Conservation (phyloP, 2,329 filamentous ascomycete species). For the Colletotrichum destructivum region DNA sequence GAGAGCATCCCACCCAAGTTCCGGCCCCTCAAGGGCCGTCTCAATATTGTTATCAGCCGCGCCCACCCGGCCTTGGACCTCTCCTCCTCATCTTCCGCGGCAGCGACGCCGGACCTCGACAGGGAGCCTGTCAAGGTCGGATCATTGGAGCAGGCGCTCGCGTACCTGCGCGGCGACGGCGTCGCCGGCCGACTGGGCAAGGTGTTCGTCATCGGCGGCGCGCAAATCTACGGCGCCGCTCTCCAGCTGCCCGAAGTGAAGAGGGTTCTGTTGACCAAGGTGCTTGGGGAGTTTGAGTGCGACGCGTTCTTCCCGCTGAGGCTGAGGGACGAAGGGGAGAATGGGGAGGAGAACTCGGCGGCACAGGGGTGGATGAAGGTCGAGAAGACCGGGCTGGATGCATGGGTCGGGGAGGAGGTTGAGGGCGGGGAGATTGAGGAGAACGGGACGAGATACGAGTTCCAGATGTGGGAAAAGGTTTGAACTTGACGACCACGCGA, state of each 20-base stretch:
- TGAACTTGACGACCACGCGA: neutral
- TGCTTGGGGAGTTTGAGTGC: constrained; percentile 79
- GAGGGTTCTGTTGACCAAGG: constrained; percentile 79
- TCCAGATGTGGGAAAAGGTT: constrained; percentile 80
- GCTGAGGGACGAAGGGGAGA: constrained; percentile 59
- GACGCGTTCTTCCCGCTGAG: constrained; percentile 81
- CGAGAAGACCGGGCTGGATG: constrained; percentile 66
- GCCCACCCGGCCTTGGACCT: constrained; percentile 50
- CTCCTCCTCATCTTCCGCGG: constrained; percentile 29
- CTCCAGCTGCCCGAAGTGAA: constrained; percentile 71
- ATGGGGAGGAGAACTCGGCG: constrained; percentile 17
- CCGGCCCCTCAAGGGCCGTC: constrained; percentile 82
- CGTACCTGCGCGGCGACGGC: constrained; percentile 58
- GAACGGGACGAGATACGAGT: constrained; percentile 76
- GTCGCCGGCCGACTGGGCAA: constrained; percentile 60
- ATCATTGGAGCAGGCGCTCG: constrained; percentile 72
- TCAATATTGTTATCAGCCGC: constrained; percentile 87
- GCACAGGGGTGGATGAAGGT: constrained; percentile 15
- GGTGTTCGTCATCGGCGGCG: constrained; percentile 92
- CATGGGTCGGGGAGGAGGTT: constrained; percentile 77
- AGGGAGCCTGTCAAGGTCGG: constrained; percentile 70
- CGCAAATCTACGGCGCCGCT: constrained; percentile 84
- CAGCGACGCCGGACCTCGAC: constrained; percentile 39
- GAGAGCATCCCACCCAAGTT: constrained; percentile 87
- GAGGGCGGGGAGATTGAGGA: constrained; percentile 72